Evolutionary conservation across 495 filamentous ascomycete genomes (phyloP).

Genomic region (Choiromyces venosus): DNA sequence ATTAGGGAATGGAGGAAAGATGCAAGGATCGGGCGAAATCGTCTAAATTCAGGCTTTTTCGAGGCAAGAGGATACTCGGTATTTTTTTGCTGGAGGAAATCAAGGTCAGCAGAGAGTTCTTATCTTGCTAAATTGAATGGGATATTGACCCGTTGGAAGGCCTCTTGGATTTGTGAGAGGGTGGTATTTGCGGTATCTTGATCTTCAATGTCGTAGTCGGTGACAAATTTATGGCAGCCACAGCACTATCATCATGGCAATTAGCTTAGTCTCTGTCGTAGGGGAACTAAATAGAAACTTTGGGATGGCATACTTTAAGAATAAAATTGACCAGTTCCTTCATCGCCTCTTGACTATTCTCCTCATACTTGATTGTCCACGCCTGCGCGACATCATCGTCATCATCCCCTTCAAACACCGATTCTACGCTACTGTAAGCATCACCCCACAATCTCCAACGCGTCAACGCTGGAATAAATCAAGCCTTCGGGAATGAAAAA

Average conservation of each 20-base stretch:
- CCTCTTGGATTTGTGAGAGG: conserved; percentile 71
- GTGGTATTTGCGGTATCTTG: conserved; percentile 61
- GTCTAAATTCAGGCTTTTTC: conserved; percentile 60
- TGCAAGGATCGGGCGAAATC: conserved; percentile 69
- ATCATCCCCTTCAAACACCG: conserved; percentile 42
- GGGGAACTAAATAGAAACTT: no score
- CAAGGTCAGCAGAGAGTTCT: not conserved
- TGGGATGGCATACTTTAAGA: conserved; percentile 50
- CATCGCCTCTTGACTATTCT: conserved; percentile 61
- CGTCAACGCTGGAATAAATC: not conserved
- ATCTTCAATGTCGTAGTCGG: conserved; percentile 73
- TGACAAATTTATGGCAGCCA: conserved; percentile 69
- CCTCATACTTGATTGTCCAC: conserved; percentile 71
- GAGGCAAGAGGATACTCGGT: conserved; percentile 92
- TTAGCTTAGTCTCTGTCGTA: not conserved
- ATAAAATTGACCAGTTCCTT: conserved; percentile 85
- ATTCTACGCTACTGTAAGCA: conserved; percentile 35
- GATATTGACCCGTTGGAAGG: conserved; percentile 61
- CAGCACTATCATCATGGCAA: conserved; percentile 46
- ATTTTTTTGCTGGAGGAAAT: conserved; percentile 56
- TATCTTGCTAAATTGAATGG: not conserved
- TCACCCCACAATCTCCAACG: conserved; percentile 18
- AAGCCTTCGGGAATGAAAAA: not conserved
- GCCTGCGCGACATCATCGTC: conserved; percentile 68
- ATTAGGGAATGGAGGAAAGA: conserved; percentile 73